A percentile compares a stretch with the other conserved stretches of the same genome.
Evolutionary conservation across 2,329 filamentous ascomycete species (phyloP).

Genomic region (Apiospora koreana): DNA sequence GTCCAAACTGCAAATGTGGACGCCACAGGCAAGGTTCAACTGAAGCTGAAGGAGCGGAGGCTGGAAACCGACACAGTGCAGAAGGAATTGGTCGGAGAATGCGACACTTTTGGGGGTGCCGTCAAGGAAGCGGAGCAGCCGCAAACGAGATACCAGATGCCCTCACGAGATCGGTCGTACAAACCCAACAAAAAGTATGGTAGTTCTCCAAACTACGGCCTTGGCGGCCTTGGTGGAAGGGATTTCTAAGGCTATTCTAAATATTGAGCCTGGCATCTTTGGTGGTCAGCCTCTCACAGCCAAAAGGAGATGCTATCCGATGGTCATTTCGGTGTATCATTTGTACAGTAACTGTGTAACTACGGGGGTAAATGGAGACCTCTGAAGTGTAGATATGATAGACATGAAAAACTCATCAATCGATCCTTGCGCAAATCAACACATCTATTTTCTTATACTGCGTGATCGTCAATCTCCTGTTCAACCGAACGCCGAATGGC

Average conservation of each 20-base stretch:
- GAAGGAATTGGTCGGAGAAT: conserved; percentile 17
- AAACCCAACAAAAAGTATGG: background rate
- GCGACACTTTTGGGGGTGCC: conserved; percentile 4
- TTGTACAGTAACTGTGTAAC: conserved; percentile 8
- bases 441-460: background rate
- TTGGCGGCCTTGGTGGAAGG: background rate
- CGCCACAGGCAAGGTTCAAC: conserved; percentile 49
- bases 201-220: background rate
- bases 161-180: background rate
- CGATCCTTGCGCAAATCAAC: background rate
- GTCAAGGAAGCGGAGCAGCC: conserved; percentile 14
- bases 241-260: background rate
- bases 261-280: background rate
- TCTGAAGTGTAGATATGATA: background rate
- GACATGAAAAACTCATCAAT: background rate
- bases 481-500: background rate
- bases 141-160: background rate
- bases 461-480: background rate
- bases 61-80: conserved; percentile 26
- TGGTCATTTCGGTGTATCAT: background rate
- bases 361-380: background rate
- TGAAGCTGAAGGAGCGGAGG: conserved; percentile 43
- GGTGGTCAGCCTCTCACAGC: background rate
- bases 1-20: conserved; percentile 46
- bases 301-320: background rate